Evolutionary conservation across 805 yeast genomes (phyloP).

Genomic region (Saturnispora silvae): DNA sequence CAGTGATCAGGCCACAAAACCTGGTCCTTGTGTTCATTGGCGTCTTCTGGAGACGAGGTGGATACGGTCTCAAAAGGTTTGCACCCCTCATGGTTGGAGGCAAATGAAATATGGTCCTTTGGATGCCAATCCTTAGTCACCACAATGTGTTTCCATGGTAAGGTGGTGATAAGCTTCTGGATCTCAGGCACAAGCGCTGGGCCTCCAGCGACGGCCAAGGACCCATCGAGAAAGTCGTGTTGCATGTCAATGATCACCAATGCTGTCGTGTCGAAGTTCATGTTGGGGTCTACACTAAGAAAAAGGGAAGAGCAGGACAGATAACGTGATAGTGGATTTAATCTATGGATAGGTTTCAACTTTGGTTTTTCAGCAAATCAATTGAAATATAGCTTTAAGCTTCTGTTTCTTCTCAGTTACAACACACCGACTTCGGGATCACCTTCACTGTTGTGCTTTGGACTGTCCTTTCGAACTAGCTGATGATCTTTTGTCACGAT

Average conservation of each 20-base stretch:
- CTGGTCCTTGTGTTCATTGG: constrained; percentile 28
- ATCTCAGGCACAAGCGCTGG: constrained; percentile 45
- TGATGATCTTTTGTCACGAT: no score
- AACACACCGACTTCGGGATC: no score
- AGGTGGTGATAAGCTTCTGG: constrained; percentile 32
- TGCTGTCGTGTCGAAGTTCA: constrained; percentile 32
- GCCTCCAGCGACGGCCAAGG: constrained; percentile 65
- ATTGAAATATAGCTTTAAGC: no score
- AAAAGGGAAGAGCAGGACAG: not conserved
- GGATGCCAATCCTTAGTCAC: constrained; percentile 93
- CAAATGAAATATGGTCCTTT: constrained; percentile 66
- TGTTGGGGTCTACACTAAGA: not conserved
- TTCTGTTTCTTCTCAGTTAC: no score
- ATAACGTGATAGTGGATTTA: no score
- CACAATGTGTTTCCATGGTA: constrained; percentile 51
- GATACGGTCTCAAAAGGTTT: constrained; percentile 40
- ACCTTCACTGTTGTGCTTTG: no score
- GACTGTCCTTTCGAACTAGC: no score
- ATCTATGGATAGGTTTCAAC: not conserved
- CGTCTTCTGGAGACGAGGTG: constrained; percentile 40
- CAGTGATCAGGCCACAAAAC: constrained; percentile 90
- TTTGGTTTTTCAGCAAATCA: not conserved
- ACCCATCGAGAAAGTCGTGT: constrained; percentile 79
- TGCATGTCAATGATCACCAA: constrained; percentile 73
- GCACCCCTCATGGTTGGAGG: constrained; percentile 42